Conservation (phyloP, 345 rosid species). For the Balakata baccata region DNA sequence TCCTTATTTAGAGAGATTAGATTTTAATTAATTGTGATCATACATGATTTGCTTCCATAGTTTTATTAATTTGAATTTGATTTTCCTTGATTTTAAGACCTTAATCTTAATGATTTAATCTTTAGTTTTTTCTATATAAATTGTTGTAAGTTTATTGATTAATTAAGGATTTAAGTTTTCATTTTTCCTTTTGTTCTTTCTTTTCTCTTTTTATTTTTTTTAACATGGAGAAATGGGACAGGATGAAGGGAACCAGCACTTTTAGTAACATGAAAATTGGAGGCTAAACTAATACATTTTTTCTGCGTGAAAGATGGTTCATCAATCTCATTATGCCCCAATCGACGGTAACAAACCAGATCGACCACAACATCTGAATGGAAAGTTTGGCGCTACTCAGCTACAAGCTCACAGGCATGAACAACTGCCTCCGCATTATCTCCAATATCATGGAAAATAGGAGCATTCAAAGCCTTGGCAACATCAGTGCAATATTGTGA, state of each 20-base stretch:
- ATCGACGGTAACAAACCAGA: conserved; percentile 72
- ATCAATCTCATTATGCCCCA: conserved; percentile 83
- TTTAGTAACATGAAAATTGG: neutral
- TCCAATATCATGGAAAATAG: conserved; percentile 74
- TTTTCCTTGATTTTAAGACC: too few species aligned
- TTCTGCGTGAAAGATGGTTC: conserved; percentile 79
- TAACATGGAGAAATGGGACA: neutral
- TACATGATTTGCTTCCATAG: too few species aligned
- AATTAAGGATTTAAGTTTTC: too few species aligned
- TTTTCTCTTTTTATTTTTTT: too few species aligned
- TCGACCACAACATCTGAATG: conserved; percentile 83
- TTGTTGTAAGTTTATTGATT: too few species aligned
- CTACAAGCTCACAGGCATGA: conserved; percentile 78
- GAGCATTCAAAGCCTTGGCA: conserved; percentile 78
- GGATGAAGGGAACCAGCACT: neutral
- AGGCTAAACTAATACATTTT: conserved; percentile 70
- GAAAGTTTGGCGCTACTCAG: conserved; percentile 84
- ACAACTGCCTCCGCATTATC: conserved; percentile 81
- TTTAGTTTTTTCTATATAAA: too few species aligned
- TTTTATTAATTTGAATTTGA: too few species aligned
- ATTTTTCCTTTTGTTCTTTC: too few species aligned
- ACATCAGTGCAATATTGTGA: conserved; percentile 88
- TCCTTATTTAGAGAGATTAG: too few species aligned
- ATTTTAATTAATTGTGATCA: too few species aligned
- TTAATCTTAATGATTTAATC: too few species aligned